Conservation (phyloP, 73 alveolate species). For the Blepharisma stoltei region DNA sequence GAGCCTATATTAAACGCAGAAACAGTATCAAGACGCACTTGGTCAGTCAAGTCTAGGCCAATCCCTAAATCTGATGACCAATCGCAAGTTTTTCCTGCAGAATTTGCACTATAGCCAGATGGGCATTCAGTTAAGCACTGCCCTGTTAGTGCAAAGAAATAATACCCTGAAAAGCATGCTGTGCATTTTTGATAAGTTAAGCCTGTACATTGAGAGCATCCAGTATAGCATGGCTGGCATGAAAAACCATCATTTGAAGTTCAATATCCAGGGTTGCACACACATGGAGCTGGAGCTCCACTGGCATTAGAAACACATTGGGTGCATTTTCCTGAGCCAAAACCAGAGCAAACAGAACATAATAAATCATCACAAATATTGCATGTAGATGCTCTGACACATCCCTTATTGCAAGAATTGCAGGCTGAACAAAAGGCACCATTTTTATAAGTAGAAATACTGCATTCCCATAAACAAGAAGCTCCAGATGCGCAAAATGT, state of each 20-base stretch:
- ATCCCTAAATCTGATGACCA: no score
- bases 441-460: neutral
- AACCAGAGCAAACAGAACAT: neutral
- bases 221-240: slow-evolving; percentile 3
- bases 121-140: no score
- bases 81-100: no score
- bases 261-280: neutral
- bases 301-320: neutral
- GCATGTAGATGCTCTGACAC: neutral
- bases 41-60: no score
- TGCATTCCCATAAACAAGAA: neutral
- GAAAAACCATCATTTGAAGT: neutral
- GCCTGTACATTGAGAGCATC: slow-evolving; percentile 1
- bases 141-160: no score
- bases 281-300: neutral
- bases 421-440: neutral
- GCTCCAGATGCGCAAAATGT: neutral
- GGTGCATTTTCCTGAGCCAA: neutral
- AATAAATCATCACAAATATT: neutral
- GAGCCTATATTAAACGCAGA: no score
- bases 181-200: no score
- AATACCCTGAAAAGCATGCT: no score
- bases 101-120: no score
- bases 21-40: no score
- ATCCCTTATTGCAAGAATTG: neutral